Percentiles rank a stretch among this genome's conserved stretches.
These are phyloP conservation scores for Penicillium sp. DNA, from an alignment of 2,329 filamentous ascomycete genomes.

Conservation along the genomic window DNA sequence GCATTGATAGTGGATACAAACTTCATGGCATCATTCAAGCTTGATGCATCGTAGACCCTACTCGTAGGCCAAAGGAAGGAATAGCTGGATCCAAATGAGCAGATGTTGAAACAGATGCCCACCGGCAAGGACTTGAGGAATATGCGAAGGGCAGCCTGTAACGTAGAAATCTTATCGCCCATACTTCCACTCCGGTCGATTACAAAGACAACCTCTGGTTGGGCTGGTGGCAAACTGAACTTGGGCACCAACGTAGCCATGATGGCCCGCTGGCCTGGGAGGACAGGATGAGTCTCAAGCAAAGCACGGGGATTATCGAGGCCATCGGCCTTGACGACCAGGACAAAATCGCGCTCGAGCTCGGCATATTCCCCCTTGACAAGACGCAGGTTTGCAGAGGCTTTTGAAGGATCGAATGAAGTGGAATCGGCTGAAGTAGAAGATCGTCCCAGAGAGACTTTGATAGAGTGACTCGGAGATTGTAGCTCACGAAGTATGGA, in stretches of 20 bases:
- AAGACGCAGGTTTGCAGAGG: slow-evolving; percentile 62
- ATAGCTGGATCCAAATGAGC: slow-evolving; percentile 55
- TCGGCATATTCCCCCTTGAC: slow-evolving; percentile 26
- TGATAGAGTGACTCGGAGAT: slow-evolving; percentile 68
- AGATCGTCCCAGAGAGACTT: slow-evolving; percentile 64
- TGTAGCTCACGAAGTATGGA: slow-evolving; percentile 63
- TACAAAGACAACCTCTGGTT: slow-evolving; percentile 69
- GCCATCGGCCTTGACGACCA: slow-evolving; percentile 64
- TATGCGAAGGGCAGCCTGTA: slow-evolving; percentile 54
- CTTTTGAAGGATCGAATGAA: slow-evolving; percentile 58
- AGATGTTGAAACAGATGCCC: slow-evolving; percentile 60
- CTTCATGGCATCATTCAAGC: slow-evolving; percentile 45
- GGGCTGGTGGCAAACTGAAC: slow-evolving; percentile 60
- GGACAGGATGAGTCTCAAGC: slow-evolving; percentile 64
- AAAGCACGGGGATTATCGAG: slow-evolving; percentile 64
- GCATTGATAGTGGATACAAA: slow-evolving; percentile 49
- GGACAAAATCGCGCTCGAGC: slow-evolving; percentile 66
- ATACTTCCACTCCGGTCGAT: slow-evolving; percentile 71
- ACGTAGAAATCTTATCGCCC: slow-evolving; percentile 49
- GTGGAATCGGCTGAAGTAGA: slow-evolving; percentile 37
- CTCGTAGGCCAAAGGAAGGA: slow-evolving; percentile 53
- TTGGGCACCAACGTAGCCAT: slow-evolving; percentile 72
- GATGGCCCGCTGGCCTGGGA: slow-evolving; percentile 64
- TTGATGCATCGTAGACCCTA: slow-evolving; percentile 48
- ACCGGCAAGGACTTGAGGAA: slow-evolving; percentile 62